These are phyloP conservation scores for Podospora conica DNA, from an alignment of 495 filamentous ascomycete genomes.

Conservation along the genomic window DNA sequence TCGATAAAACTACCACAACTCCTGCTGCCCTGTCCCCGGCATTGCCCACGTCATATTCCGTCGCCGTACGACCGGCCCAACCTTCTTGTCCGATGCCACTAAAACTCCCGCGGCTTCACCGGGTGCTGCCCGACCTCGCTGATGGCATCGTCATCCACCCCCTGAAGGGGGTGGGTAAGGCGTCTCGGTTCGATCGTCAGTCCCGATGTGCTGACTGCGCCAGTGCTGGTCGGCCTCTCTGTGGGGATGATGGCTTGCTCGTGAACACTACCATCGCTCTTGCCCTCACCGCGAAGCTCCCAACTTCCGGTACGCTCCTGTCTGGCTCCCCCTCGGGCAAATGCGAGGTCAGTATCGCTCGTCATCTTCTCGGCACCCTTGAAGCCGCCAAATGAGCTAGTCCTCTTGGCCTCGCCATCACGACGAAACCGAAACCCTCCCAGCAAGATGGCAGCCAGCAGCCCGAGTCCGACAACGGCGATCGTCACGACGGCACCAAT, in stretches of 20 bases:
- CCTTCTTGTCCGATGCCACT: neutral
- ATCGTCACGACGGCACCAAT: conserved; percentile 33
- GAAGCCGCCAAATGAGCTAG: conserved; percentile 29
- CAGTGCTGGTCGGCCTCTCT: neutral
- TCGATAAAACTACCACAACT: neutral
- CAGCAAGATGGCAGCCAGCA: conserved; percentile 21
- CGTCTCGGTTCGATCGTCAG: neutral
- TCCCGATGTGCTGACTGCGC: neutral
- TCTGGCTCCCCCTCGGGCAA: conserved; percentile 23
- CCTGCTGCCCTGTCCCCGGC: neutral
- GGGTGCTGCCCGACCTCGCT: conserved; percentile 7
- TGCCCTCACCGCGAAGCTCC: conserved; percentile 28
- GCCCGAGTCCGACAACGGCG: conserved; percentile 17
- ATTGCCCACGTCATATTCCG: neutral
- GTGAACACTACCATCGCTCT: neutral
- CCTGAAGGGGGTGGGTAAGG: neutral
- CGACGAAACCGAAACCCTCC: conserved; percentile 27
- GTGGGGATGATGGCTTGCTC: neutral
- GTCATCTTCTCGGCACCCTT: conserved; percentile 35
- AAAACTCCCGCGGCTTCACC: conserved; percentile 15
- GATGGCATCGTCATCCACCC: conserved; percentile 6
- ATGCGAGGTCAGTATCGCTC: conserved; percentile 32
- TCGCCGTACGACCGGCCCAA: neutral
- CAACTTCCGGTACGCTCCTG: conserved; percentile 39
- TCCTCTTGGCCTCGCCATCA: conserved; percentile 13